These are phyloP conservation scores for Panicum miliaceum DNA, from an alignment of 176 grass and related monocot species.

Conservation along the genomic window DNA sequence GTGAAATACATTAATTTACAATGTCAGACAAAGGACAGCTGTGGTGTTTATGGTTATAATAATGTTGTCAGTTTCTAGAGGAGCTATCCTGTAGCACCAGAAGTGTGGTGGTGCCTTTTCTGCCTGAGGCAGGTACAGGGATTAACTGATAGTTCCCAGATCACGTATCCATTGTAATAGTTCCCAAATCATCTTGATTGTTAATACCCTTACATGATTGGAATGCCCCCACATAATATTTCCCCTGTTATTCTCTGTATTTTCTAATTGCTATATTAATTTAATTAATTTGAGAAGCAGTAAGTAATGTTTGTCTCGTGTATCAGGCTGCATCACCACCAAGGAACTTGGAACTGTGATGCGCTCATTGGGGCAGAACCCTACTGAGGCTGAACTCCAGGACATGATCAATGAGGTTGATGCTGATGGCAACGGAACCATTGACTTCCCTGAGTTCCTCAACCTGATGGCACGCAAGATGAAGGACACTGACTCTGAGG, in stretches of 20 bases:
- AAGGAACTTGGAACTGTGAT: conserved; percentile 60
- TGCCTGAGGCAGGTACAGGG: background rate
- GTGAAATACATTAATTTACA: background rate
- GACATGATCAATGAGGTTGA: conserved; percentile 60
- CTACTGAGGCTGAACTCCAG: conserved; percentile 57
- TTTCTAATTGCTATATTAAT: background rate
- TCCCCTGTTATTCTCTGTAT: background rate
- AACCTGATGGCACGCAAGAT: conserved; percentile 57
- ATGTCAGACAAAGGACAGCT: background rate
- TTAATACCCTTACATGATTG: background rate
- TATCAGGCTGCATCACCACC: conserved; percentile 57
- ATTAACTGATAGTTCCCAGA: conserved; percentile 5
- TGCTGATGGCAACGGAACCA: conserved; percentile 53
- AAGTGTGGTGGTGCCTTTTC: conserved; percentile 7
- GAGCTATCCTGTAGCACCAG: background rate
- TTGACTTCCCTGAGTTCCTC: conserved; percentile 58
- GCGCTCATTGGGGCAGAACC: conserved; percentile 57
- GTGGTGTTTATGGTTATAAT: background rate
- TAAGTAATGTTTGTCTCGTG: background rate
- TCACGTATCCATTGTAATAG: background rate
- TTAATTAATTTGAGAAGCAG: background rate
- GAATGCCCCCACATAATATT: background rate
- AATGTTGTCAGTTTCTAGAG: background rate
- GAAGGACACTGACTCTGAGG: conserved; percentile 53
- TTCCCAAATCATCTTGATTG: background rate